Evolutionary conservation across 106 monocot genomes (phyloP).

Genomic region (Posidonia australis): DNA sequence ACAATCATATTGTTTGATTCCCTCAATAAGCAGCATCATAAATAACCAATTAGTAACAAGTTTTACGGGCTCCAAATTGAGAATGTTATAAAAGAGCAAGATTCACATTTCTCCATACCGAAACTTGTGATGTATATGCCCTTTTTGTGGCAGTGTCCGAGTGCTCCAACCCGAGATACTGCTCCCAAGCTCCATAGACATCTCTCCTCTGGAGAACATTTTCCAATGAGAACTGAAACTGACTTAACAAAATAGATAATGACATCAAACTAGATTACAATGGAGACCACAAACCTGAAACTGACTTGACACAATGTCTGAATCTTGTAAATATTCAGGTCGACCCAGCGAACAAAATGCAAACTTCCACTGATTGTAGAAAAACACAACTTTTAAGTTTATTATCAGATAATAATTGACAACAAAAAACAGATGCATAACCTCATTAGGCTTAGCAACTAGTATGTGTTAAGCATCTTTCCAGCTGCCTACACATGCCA

Average conservation of each 20-base stretch:
- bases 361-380: slow-evolving; percentile 80
- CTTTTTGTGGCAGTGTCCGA: slow-evolving; percentile 26
- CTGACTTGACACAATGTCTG: slow-evolving; percentile 55
- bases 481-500: too few species aligned
- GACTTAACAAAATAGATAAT: slow-evolving; percentile 49
- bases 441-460: too few species aligned
- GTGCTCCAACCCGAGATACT: slow-evolving; percentile 30
- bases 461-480: too few species aligned
- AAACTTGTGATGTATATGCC: slow-evolving; percentile 16
- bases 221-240: slow-evolving; percentile 38
- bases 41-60: slow-evolving; percentile 15
- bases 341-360: slow-evolving; percentile 69
- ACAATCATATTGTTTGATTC: too few species aligned
- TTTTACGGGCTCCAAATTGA: too few species aligned
- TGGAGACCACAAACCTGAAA: too few species aligned
- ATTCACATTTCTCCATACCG: too few species aligned
- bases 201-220: slow-evolving; percentile 17
- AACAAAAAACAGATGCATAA: too few species aligned
- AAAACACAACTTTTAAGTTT: too few species aligned
- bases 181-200: slow-evolving; percentile 36
- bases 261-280: too few species aligned
- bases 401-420: too few species aligned
- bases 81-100: too few species aligned
- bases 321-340: slow-evolving; percentile 74
- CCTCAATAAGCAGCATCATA: background rate